phyloP scores from a whole-genome alignment of 306 rosid genomes.

The Casuarina cunninghamiana region DNA sequence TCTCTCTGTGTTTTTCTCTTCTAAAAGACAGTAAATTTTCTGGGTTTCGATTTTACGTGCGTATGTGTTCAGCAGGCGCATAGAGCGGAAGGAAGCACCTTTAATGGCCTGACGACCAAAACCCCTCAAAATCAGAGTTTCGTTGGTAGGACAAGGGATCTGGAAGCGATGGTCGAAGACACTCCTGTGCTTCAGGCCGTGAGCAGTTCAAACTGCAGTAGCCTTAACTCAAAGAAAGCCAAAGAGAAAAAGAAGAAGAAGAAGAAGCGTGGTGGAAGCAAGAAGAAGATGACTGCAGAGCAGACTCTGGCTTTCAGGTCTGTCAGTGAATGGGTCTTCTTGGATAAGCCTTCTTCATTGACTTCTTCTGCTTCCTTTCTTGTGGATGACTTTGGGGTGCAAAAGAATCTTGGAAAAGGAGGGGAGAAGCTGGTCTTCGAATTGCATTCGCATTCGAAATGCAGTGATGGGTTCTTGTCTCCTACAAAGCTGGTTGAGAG shows the following conservation, averaged over 20 bases:
- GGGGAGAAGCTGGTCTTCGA: conserved; percentile 70
- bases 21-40: too few relatives aligned
- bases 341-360: conserved; percentile 48
- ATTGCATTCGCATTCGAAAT: conserved; percentile 90
- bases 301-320: conserved; percentile 69
- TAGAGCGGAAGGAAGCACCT: background rate
- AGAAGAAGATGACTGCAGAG: conserved; percentile 87
- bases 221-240: conserved; percentile 28
- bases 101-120: conserved; percentile 5
- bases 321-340: conserved; percentile 78
- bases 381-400: conserved; percentile 90
- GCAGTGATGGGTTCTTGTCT: conserved; percentile 91
- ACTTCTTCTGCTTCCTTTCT: conserved; percentile 49
- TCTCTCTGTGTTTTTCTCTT: too few relatives aligned
- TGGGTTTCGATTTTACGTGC: too few relatives aligned
- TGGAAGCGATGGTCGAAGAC: conserved; percentile 58
- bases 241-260: conserved; percentile 71
- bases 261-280: conserved; percentile 71
- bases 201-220: conserved; percentile 32
- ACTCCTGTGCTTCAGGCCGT: conserved; percentile 24
- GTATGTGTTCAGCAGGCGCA: background rate
- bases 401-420: conserved; percentile 61
- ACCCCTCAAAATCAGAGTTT: conserved; percentile 9
- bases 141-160: background rate
- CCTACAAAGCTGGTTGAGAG: conserved; percentile 85